Percentiles rank a stretch among this genome's conserved stretches.
Conservation (phyloP, 495 filamentous ascomycete species). For the Xylaria intraflava region DNA sequence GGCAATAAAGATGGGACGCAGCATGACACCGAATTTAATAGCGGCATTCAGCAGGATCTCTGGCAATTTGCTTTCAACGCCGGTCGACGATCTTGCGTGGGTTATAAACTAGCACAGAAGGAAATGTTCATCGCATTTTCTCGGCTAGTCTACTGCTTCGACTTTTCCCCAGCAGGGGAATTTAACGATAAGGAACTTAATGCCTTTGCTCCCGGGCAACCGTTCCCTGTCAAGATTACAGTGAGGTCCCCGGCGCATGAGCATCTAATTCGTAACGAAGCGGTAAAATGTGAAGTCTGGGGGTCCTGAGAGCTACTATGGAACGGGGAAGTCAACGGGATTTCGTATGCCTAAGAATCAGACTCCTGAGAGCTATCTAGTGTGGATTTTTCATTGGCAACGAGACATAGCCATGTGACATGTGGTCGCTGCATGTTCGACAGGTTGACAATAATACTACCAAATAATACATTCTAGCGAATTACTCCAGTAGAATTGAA, state of each 20-base stretch:
- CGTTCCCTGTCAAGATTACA: slow-evolving; percentile 24
- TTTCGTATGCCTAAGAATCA: not conserved
- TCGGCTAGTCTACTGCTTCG: slow-evolving; percentile 39
- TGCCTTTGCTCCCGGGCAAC: slow-evolving; percentile 20
- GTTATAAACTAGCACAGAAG: slow-evolving; percentile 37
- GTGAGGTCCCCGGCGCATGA: slow-evolving; percentile 20
- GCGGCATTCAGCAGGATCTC: not conserved
- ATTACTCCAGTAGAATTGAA: no score
- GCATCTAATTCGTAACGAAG: slow-evolving; percentile 15
- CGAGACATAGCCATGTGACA: not conserved
- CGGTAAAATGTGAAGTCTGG: not conserved
- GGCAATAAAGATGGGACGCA: slow-evolving; percentile 31
- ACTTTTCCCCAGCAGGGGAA: slow-evolving; percentile 22
- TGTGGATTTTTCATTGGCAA: not conserved
- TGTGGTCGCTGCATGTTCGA: not conserved
- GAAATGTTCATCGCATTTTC: slow-evolving; percentile 40
- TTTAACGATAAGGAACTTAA: slow-evolving; percentile 19
- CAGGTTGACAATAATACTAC: no score
- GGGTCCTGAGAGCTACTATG: not conserved
- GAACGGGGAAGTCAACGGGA: not conserved
- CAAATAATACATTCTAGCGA: no score
- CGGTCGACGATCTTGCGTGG: slow-evolving; percentile 41
- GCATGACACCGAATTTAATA: slow-evolving; percentile 18
- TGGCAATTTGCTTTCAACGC: slow-evolving; percentile 34
- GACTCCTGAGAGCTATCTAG: not conserved